Conservation (phyloP, 2,329 filamentous ascomycete species). For the Myriosclerotinia duriaeana region DNA sequence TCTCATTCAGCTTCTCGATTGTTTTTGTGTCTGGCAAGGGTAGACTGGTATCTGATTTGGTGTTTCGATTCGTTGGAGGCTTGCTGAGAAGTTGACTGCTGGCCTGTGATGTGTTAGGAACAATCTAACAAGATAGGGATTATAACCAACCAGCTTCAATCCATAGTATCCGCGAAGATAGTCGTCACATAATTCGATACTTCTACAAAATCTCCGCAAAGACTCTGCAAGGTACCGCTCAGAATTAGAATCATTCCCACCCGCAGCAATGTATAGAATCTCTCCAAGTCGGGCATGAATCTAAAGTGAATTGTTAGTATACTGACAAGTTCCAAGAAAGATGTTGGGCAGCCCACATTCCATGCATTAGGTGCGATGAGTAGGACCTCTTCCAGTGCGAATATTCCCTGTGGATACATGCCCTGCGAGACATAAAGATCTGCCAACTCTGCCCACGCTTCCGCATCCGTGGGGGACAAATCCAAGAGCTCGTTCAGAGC, state of each 20-base stretch:
- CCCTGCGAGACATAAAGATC: constrained; percentile 82
- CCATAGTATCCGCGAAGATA: constrained; percentile 93
- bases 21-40: constrained; percentile 56
- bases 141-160: constrained; percentile 66
- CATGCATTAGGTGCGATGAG: constrained; percentile 87
- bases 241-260: constrained; percentile 43
- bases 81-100: constrained; percentile 46
- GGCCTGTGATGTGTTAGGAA: constrained; percentile 37
- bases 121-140: background rate
- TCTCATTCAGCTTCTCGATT: constrained; percentile 66
- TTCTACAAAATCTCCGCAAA: constrained; percentile 81
- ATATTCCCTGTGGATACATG: constrained; percentile 79
- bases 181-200: constrained; percentile 89
- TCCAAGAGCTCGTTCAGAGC: constrained; percentile 75
- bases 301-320: constrained; percentile 46
- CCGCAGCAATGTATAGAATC: constrained; percentile 69
- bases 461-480: constrained; percentile 82
- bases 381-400: constrained; percentile 85
- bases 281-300: constrained; percentile 87
- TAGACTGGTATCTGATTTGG: constrained; percentile 48
- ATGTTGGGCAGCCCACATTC: constrained; percentile 65
- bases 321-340: constrained; percentile 26
- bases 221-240: constrained; percentile 66
- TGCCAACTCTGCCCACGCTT: constrained; percentile 89
- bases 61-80: constrained; percentile 47